Conservation (phyloP, 2,329 filamentous ascomycete genomes). For the Nothophoma quercina region DNA sequence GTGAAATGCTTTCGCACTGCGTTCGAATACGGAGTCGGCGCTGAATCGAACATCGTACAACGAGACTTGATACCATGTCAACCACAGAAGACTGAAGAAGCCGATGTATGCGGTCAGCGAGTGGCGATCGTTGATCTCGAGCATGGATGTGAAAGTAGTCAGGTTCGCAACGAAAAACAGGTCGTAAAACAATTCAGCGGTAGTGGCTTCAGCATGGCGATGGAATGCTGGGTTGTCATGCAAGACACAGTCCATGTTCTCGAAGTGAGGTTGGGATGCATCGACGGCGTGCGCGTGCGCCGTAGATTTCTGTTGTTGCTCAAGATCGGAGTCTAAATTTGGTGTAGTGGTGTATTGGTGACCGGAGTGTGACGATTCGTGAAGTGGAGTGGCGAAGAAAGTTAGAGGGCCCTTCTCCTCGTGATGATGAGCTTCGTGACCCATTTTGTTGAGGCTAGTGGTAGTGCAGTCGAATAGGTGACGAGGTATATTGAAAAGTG, state of each 20-base stretch:
- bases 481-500: too few relatives aligned
- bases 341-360: neutral
- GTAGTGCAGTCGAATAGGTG: too few relatives aligned
- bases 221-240: neutral
- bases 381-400: neutral
- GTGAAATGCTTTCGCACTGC: neutral
- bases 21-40: neutral
- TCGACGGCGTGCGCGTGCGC: neutral
- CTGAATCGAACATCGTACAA: neutral
- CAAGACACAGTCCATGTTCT: neutral
- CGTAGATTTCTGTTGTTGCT: neutral
- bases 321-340: neutral
- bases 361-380: neutral
- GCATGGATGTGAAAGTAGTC: neutral
- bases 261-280: neutral
- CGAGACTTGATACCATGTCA: neutral
- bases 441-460: neutral
- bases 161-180: neutral
- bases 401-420: neutral
- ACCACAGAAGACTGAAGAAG: neutral
- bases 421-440: neutral
- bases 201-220: neutral
- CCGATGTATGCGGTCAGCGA: neutral
- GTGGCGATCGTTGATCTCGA: neutral
- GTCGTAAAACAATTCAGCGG: neutral